Conservation (phyloP, 2,329 filamentous ascomycete genomes). For the Fusarium tanahbumbuense region DNA sequence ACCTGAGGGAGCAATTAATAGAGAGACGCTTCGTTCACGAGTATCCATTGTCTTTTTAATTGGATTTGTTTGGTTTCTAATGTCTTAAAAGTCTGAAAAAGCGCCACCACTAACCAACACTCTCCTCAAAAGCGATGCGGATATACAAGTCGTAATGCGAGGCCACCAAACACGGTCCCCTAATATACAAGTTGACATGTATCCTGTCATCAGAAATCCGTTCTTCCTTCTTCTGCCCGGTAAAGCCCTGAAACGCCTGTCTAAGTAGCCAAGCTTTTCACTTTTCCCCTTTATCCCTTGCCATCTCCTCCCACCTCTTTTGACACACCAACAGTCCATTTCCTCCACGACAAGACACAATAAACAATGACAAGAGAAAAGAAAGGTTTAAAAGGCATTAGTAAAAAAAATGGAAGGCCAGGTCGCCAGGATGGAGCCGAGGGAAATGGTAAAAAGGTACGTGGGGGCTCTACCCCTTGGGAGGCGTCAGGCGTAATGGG, state of each 20-base stretch:
- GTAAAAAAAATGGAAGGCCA: constrained; percentile 44
- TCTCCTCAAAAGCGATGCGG: constrained; percentile 8
- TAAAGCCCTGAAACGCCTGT: constrained; percentile 30
- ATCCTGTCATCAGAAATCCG: constrained; percentile 20
- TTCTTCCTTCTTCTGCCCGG: constrained; percentile 2
- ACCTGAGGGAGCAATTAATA: neutral
- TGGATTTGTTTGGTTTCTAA: constrained; percentile 39
- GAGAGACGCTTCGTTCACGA: constrained; percentile 12
- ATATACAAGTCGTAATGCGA: constrained; percentile 35
- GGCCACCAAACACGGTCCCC: constrained; percentile 36
- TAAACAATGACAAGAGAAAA: constrained; percentile 40
- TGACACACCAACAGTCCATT: constrained; percentile 28
- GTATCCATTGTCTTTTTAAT: constrained; percentile 35
- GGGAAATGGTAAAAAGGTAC: constrained; percentile 39
- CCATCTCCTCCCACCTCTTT: constrained; percentile 39
- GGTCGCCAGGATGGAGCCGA: constrained; percentile 47
- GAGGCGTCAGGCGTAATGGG: constrained; percentile 40
- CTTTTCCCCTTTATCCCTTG: constrained; percentile 28
- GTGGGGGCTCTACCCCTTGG: constrained; percentile 45
- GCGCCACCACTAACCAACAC: constrained; percentile 22
- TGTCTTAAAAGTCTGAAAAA: constrained; percentile 39
- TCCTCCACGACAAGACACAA: constrained; percentile 34
- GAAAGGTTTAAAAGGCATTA: constrained; percentile 39
- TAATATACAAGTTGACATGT: constrained; percentile 46
- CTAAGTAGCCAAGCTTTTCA: constrained; percentile 38